phyloP scores from a whole-genome alignment of 352 stramenopile genomes.

The Saprolegnia parasitica region DNA sequence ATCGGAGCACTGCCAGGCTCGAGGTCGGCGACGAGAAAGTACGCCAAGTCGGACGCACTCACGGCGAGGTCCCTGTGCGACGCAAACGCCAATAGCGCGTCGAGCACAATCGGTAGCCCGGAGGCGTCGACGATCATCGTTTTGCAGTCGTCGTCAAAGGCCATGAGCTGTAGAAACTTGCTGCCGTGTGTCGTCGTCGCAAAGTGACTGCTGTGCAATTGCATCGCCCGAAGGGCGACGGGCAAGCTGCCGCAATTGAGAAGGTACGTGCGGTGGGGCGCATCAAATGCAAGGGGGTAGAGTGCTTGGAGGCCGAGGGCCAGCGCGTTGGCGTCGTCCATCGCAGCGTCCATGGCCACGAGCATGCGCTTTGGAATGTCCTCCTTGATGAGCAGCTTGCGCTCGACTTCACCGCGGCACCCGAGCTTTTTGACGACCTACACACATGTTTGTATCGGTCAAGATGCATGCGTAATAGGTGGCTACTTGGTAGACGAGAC shows the following conservation, averaged over 20 bases:
- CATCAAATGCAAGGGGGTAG: conserved; percentile 44
- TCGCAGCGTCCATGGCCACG: conserved; percentile 27
- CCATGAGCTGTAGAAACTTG: conserved; percentile 67
- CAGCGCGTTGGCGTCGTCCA: conserved; percentile 22
- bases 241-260: conserved; percentile 34
- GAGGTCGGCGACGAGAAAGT: conserved; percentile 50
- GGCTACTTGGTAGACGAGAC: conserved; percentile 18
- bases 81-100: conserved; percentile 36
- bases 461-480: no score
- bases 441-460: not conserved
- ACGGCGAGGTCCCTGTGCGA: conserved; percentile 40
- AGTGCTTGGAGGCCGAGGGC: conserved; percentile 44
- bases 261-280: conserved; percentile 37
- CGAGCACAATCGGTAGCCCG: conserved; percentile 37
- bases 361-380: conserved; percentile 41
- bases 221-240: conserved; percentile 39
- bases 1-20: conserved; percentile 31
- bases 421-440: conserved; percentile 39
- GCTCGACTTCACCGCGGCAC: conserved; percentile 45
- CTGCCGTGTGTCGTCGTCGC: conserved; percentile 47
- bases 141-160: conserved; percentile 53
- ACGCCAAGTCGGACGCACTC: conserved; percentile 47
- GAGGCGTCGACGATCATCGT: conserved; percentile 36
- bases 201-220: conserved; percentile 31
- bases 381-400: conserved; percentile 40